Evolutionary conservation across 2,329 filamentous ascomycete genomes (phyloP), one percentile per base, ranked within the genome.

Genomic region (Colletotrichum kahawae): DNA sequence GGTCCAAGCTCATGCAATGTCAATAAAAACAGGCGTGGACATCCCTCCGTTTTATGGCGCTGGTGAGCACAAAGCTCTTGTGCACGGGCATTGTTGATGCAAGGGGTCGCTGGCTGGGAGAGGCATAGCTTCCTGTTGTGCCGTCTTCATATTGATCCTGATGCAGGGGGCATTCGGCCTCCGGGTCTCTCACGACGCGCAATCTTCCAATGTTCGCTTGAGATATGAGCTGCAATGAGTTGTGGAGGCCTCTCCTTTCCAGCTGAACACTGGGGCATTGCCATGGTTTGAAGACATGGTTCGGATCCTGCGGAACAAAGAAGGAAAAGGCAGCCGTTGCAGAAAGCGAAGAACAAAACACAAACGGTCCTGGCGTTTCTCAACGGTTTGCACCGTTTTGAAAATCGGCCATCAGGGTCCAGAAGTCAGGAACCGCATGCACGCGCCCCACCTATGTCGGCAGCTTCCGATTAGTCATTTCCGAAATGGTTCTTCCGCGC

Each of bases 111-210:
- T 29, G n/a, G 21, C 67, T 36, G n/a, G 21, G 36, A 65, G 3
- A 10, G 14, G 71, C 14, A 33, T 66, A 66, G 67, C 36, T 71
- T 33, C 5, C 29, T 31, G 27, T 36, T 27, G n/a, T 31, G n/a
- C 43, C 24, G 51, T 8, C n/a, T 27, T n/a, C 29, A 57, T 31
- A 21, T 31, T 68, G 31, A 51, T 7, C n/a, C 33, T 38, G 31
- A 12, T 27, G 9, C 71, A 74, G 67, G 71, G 67, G 59, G 21
- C 8, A 57, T 9, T 51, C 59, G 77, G 63, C 74, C 75, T 36
- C 68, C 74, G 31, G 78, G 66, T 77, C 74, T 54, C 66, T 76
- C 27, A 67, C 68, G 69, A 43, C 65, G 36, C 65, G 36, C 51
- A 71, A 74, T 62, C 60, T 31, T 66, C 51, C 51, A 71, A 62